These are phyloP conservation scores for Trichaptum fuscoviolaceum DNA, from an alignment of 768 basidiomycete genomes.

Conservation along the genomic window DNA sequence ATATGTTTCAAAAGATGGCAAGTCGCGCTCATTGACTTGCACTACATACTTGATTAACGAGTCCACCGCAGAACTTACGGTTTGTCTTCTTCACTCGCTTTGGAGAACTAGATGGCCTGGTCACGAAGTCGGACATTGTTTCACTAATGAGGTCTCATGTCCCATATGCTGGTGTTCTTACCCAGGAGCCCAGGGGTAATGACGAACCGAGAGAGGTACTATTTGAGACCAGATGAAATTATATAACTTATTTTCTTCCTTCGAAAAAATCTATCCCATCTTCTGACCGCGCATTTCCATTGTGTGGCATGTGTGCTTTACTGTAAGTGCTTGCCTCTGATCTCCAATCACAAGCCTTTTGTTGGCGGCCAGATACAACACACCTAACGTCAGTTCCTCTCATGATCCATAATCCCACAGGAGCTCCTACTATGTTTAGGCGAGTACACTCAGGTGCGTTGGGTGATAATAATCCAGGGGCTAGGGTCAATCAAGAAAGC, in stretches of 20 bases:
- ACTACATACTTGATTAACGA: background rate
- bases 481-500: too few relatives aligned
- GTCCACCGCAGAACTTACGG: constrained; percentile 48
- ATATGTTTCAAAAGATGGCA: constrained; percentile 71
- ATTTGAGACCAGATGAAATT: background rate
- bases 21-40: constrained; percentile 6
- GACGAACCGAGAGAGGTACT: background rate
- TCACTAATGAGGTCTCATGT: constrained; percentile 53
- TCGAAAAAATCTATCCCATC: too few relatives aligned
- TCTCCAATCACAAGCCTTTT: too few relatives aligned
- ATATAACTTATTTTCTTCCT: background rate
- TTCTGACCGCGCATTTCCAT: too few relatives aligned
- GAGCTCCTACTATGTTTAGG: too few relatives aligned
- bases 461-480: too few relatives aligned
- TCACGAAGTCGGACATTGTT: constrained; percentile 65
- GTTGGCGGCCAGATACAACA: too few relatives aligned
- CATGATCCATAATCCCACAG: too few relatives aligned
- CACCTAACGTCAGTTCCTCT: too few relatives aligned
- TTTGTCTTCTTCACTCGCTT: constrained; percentile 61
- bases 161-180: constrained; percentile 36
- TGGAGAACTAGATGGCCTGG: constrained; percentile 57
- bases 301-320: too few relatives aligned
- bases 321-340: too few relatives aligned
- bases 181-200: background rate
- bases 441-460: too few relatives aligned